phyloP scores from a whole-genome alignment of 1,284 basidiomycete species.

The Trametes versicolor region DNA sequence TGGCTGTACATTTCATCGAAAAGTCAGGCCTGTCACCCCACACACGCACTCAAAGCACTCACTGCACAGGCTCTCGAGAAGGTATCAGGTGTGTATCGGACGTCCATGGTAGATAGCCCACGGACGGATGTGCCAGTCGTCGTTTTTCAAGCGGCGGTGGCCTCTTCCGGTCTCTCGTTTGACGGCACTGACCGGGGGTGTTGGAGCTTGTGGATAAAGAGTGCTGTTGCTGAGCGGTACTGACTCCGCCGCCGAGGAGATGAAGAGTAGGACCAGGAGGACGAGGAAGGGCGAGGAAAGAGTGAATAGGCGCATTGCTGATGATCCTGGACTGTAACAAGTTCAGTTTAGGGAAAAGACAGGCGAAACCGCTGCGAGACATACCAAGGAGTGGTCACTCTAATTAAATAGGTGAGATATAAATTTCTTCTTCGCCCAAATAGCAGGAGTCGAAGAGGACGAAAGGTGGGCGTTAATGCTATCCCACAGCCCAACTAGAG shows the following conservation, averaged over 20 bases:
- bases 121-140: constrained; percentile 16
- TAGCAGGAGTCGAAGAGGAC: too few relatives aligned
- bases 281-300: neutral
- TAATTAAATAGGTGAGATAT: too few relatives aligned
- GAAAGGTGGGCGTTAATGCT: too few relatives aligned
- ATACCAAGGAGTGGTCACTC: too few relatives aligned
- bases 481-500: too few relatives aligned
- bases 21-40: too few relatives aligned
- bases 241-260: too few relatives aligned
- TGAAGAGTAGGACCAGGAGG: neutral
- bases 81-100: constrained; percentile 10
- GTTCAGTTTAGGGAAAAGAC: neutral
- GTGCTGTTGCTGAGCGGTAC: too few relatives aligned
- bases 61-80: neutral
- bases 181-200: neutral
- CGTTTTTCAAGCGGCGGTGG: neutral
- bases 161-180: neutral
- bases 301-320: constrained; percentile 4
- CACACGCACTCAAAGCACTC: neutral
- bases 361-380: neutral
- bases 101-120: constrained; percentile 29
- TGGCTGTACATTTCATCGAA: too few relatives aligned
- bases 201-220: neutral
- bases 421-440: too few relatives aligned
- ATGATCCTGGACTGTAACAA: neutral